phyloP scores from a whole-genome alignment of 2,329 filamentous ascomycete species.

The Davidsoniella virescens region DNA sequence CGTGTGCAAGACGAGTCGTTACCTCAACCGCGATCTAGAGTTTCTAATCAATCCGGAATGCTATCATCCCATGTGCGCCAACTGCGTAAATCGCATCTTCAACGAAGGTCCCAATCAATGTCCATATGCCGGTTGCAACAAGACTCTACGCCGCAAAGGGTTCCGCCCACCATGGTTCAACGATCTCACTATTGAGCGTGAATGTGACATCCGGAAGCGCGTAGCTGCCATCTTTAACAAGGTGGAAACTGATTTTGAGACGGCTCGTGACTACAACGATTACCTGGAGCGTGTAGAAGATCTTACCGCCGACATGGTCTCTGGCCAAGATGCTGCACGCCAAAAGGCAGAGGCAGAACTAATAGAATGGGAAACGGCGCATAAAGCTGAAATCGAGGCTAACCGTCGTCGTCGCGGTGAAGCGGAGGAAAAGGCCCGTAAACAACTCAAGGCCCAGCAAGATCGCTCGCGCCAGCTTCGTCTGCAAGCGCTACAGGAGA shows the following conservation, averaged over 20 bases:
- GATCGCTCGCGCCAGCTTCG: slow-evolving; percentile 38
- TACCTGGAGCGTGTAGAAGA: slow-evolving; percentile 88
- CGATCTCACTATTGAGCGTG: slow-evolving; percentile 73
- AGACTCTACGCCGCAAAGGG: slow-evolving; percentile 67
- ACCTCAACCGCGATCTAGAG: slow-evolving; percentile 83
- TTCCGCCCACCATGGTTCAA: slow-evolving; percentile 84
- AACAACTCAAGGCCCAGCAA: slow-evolving; percentile 51
- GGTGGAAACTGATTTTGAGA: slow-evolving; percentile 79
- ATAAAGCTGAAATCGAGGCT: slow-evolving; percentile 51
- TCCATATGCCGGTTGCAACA: slow-evolving; percentile 74
- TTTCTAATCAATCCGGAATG: slow-evolving; percentile 97
- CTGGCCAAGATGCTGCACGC: slow-evolving; percentile 49
- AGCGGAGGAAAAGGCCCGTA: slow-evolving; percentile 35
- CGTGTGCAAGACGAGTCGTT: slow-evolving; percentile 91
- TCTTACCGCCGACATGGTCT: slow-evolving; percentile 75
- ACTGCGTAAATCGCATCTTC: slow-evolving; percentile 90
- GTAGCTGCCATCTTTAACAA: slow-evolving; percentile 73
- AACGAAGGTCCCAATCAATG: slow-evolving; percentile 81
- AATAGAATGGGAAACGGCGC: slow-evolving; percentile 52
- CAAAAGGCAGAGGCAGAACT: slow-evolving; percentile 29
- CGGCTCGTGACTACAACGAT: slow-evolving; percentile 70
- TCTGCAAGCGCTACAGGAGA: slow-evolving; percentile 46
- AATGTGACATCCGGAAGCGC: slow-evolving; percentile 76
- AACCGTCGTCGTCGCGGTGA: slow-evolving; percentile 39
- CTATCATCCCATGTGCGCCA: slow-evolving; percentile 98